These are phyloP conservation scores for Deuterostichococcus epilithicus DNA, from an alignment of 139 green algal genomes.

Conservation along the genomic window DNA sequence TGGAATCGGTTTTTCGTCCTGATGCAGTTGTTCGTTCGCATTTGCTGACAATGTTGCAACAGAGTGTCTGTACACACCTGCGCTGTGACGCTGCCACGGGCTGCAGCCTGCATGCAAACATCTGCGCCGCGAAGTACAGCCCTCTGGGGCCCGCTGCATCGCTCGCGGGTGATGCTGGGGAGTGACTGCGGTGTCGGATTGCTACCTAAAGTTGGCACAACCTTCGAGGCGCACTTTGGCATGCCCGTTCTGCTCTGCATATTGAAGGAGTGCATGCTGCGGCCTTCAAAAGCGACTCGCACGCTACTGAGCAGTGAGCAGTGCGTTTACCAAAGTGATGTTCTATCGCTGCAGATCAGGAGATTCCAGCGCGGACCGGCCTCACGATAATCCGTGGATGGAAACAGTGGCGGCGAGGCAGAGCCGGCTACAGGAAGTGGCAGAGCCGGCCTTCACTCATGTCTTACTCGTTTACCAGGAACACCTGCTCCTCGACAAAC, in stretches of 20 bases:
- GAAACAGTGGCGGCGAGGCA: no score
- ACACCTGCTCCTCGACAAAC: conserved; percentile 36
- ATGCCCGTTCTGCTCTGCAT: not conserved
- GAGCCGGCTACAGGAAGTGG: no score
- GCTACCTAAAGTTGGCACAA: not conserved
- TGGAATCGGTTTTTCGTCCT: no score
- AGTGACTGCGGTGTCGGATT: not conserved
- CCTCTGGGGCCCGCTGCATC: not conserved
- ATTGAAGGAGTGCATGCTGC: not conserved
- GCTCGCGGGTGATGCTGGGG: not conserved
- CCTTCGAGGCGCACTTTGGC: not conserved
- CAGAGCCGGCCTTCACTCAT: not conserved
- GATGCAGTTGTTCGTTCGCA: no score
- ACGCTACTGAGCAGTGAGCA: no score
- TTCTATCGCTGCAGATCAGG: no score
- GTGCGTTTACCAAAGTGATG: no score
- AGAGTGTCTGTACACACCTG: not conserved
- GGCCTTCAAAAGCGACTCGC: no score
- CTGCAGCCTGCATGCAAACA: not conserved
- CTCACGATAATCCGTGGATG: no score
- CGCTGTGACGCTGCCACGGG: not conserved
- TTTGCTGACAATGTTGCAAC: no score
- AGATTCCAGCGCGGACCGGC: no score
- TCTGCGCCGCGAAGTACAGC: not conserved
- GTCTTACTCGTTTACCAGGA: conserved; percentile 43